Percentiles rank a stretch among this genome's conserved stretches.
phyloP scores from a whole-genome alignment of 345 rosid species.

The Erysimum cheiranthoides region DNA sequence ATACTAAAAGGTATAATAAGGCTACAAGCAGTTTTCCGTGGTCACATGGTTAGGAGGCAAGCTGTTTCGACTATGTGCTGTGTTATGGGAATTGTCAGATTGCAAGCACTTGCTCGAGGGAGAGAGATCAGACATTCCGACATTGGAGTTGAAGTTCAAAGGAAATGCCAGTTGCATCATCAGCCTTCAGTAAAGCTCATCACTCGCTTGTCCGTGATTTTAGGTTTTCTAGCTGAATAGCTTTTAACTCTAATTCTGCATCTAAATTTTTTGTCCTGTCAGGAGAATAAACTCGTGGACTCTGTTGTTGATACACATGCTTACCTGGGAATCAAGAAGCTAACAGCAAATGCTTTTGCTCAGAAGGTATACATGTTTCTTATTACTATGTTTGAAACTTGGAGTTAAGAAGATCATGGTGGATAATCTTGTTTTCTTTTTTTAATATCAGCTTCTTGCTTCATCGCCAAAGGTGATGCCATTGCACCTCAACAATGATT shows the following conservation, averaged over 20 bases:
- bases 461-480: constrained; percentile 72
- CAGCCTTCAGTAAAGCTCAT: constrained; percentile 55
- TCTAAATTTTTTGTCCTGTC: constrained; percentile 10
- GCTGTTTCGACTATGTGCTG: constrained; percentile 46
- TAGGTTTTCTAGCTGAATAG: neutral
- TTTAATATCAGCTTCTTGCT: constrained; percentile 66
- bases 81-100: constrained; percentile 46
- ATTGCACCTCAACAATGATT: constrained; percentile 54
- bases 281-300: constrained; percentile 55
- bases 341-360: constrained; percentile 65
- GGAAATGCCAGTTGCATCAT: constrained; percentile 34
- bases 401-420: constrained; percentile 21
- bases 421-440: constrained; percentile 37
- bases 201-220: neutral
- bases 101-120: constrained; percentile 50
- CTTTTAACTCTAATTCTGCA: constrained; percentile 11
- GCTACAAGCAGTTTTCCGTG: constrained; percentile 56
- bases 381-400: constrained; percentile 1
- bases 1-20: constrained; percentile 52
- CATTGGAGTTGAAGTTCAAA: constrained; percentile 42
- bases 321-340: constrained; percentile 51
- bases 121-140: constrained; percentile 33
- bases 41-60: constrained; percentile 55
- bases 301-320: constrained; percentile 44
- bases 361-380: constrained; percentile 60